These are phyloP conservation scores for Ustilago shanxiensis DNA, from an alignment of 1,284 basidiomycete species.

Conservation along the genomic window DNA sequence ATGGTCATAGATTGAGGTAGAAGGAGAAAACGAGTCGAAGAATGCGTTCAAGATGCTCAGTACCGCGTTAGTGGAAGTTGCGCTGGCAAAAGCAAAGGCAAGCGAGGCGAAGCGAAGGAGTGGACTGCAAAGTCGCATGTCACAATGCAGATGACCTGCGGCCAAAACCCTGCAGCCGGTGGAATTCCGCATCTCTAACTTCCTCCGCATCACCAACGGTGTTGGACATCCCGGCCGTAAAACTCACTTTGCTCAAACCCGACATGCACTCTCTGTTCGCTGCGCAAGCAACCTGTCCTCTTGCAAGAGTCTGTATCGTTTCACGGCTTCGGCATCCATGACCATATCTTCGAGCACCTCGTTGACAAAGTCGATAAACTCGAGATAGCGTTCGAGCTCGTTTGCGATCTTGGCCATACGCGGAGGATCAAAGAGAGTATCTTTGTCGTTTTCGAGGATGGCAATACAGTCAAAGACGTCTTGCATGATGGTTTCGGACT, in stretches of 20 bases:
- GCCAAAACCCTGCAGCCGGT: not conserved
- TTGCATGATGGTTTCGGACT: constrained; percentile 18
- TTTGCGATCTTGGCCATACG: constrained; percentile 11
- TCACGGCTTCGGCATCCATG: constrained; percentile 16
- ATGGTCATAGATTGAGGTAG: not conserved
- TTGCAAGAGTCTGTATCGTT: constrained; percentile 11
- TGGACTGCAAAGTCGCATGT: too few relatives aligned
- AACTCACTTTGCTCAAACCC: not conserved
- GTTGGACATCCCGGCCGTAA: constrained; percentile 9
- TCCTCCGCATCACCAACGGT: not conserved
- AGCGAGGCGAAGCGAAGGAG: not conserved
- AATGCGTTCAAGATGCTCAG: not conserved
- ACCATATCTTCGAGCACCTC: constrained; percentile 27
- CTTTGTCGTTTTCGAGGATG: constrained; percentile 9
- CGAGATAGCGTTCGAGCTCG: constrained; percentile 17
- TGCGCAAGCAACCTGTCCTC: constrained; percentile 11
- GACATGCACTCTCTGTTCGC: constrained; percentile 9
- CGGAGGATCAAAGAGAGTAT: constrained; percentile 7
- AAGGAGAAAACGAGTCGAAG: not conserved
- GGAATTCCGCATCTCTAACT: not conserved
- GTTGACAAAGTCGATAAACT: constrained; percentile 25
- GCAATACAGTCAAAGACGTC: constrained; percentile 26
- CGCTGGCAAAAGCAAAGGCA: constrained; percentile 6
- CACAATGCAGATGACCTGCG: constrained; percentile 5
- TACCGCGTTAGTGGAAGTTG: not conserved